Percentiles rank a stretch among this genome's conserved stretches.
These are phyloP conservation scores for Musa balbisiana DNA, from an alignment of 202 grass and related monocot species.

Conservation along the genomic window DNA sequence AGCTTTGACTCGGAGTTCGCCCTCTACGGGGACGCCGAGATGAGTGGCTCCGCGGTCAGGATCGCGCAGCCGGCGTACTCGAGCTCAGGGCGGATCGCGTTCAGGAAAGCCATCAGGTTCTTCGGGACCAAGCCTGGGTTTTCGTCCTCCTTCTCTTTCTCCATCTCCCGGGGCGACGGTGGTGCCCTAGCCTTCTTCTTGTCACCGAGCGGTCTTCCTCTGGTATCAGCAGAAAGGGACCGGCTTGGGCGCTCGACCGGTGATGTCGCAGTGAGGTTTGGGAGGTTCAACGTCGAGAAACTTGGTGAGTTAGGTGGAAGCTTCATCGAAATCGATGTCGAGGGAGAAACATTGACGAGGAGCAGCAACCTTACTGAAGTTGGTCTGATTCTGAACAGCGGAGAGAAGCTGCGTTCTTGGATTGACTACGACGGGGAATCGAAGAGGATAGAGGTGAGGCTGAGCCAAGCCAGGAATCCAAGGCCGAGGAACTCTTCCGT, in stretches of 20 bases:
- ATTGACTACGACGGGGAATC: constrained; percentile 53
- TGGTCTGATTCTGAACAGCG: not conserved
- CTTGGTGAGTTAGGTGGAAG: not conserved
- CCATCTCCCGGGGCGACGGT: not conserved
- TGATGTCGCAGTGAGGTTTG: constrained; percentile 40
- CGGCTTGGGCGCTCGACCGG: constrained; percentile 5
- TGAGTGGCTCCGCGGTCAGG: not conserved
- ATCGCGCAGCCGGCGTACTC: not conserved
- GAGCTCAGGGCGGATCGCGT: constrained; percentile 1
- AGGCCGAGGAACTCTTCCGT: constrained; percentile 24
- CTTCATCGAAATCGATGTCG: constrained; percentile 34
- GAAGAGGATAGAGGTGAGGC: constrained; percentile 38
- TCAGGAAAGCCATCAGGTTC: constrained; percentile 5
- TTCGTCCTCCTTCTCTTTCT: constrained; percentile 1
- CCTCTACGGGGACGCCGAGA: not conserved
- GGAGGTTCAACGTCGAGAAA: not conserved
- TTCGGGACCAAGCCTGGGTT: constrained; percentile 9
- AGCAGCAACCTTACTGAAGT: constrained; percentile 13
- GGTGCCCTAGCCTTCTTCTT: constrained; percentile 4
- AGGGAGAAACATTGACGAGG: constrained; percentile 25
- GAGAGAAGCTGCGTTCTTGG: constrained; percentile 49
- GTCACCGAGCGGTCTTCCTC: not conserved
- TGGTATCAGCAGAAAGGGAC: not conserved
- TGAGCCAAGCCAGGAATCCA: constrained; percentile 30
- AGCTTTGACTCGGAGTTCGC: constrained; percentile 4